A percentile compares a stretch with the other conserved stretches of the same genome.
These are phyloP conservation scores for Herpotrichia juniperi DNA, from an alignment of 2,329 filamentous ascomycete genomes.

Conservation along the genomic window DNA sequence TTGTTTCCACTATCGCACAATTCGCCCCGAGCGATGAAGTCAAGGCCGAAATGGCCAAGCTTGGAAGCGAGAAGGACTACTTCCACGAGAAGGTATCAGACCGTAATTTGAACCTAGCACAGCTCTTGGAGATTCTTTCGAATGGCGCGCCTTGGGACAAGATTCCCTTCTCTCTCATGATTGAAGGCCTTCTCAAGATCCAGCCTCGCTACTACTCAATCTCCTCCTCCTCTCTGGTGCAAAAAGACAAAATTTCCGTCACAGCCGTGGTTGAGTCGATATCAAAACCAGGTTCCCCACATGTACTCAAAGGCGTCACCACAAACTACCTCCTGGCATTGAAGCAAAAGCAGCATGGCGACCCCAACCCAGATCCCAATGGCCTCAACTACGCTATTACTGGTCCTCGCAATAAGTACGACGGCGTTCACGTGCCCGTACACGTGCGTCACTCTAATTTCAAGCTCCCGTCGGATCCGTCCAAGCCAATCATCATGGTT, in stretches of 20 bases:
- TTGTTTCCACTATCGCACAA: conserved; percentile 82
- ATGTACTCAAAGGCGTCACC: conserved; percentile 89
- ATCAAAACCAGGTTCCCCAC: conserved; percentile 74
- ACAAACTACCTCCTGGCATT: conserved; percentile 96
- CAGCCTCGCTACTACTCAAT: conserved; percentile 99
- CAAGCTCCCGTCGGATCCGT: conserved; percentile 94
- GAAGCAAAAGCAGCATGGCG: conserved; percentile 95
- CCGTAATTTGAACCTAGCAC: conserved; percentile 87
- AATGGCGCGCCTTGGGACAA: conserved; percentile 78
- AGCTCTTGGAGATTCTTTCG: conserved; percentile 76
- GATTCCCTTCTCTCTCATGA: conserved; percentile 91
- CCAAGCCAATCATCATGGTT: conserved; percentile 93
- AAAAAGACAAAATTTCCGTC: conserved; percentile 93
- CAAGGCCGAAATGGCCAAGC: conserved; percentile 86
- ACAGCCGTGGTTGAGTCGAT: conserved; percentile 93
- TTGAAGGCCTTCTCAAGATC: conserved; percentile 92
- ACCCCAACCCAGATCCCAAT: conserved; percentile 79
- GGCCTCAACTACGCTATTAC: conserved; percentile 84
- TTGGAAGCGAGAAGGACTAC: conserved; percentile 93
- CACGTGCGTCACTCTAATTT: conserved; percentile 99
- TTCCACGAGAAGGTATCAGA: conserved; percentile 85
- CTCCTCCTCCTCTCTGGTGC: conserved; percentile 92
- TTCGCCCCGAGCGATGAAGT: conserved; percentile 85
- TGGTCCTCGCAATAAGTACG: conserved; percentile 95
- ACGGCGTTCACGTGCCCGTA: conserved; percentile 91